Evolutionary conservation across 2,329 filamentous ascomycete species (phyloP), one percentile per base, ranked within the genome.

Genomic region (Aspergillus ruber): DNA sequence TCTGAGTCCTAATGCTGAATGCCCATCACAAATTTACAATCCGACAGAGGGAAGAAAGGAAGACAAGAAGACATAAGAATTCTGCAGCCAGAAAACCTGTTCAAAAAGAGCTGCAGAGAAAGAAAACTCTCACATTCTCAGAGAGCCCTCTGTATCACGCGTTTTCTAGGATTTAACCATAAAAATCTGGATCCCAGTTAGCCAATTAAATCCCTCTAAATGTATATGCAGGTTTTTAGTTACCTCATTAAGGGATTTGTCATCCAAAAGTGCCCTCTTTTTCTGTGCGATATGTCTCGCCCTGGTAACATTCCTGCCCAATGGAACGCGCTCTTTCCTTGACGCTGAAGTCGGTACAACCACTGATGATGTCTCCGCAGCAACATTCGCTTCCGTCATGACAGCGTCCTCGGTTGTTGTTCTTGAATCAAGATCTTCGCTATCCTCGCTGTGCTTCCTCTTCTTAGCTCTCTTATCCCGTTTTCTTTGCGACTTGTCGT

Each of bases 211-310:
- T 36, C 29, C 15, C 3, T 10, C 9, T 3, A n/a, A 18, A 15
- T 23, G 32, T 12, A 21, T 15, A 35, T 15, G 20, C 15, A 29
- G 20, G 17, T n/a, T 17, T 33, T 36, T 23, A 47, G 74, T 67
- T 72, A 90, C 87, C 82, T 96, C 90, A 66, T 90, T 91, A 62
- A 97, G 70, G 12, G 90, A 88, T 61, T 85, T 83, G 43, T 84
- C 79, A 66, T 96, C 87, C 73, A 89, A 79, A 49, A 90, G 80
- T 2, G 90, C 90, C 73, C 85, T 81, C 59, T 83, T 84, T 75
- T 97, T 97, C 59, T 93, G 88, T 48, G 85, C 85, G 60, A 97
- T 95, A 67, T 90, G 88, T 50, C 88, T 79, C 56, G 87, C 83
- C 53, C 91, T 77, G 42, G 90, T 82, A 46, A 86, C 80, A 64